Evolutionary conservation across 441 rosid species (phyloP).

Genomic region (Croton laevigatus): DNA sequence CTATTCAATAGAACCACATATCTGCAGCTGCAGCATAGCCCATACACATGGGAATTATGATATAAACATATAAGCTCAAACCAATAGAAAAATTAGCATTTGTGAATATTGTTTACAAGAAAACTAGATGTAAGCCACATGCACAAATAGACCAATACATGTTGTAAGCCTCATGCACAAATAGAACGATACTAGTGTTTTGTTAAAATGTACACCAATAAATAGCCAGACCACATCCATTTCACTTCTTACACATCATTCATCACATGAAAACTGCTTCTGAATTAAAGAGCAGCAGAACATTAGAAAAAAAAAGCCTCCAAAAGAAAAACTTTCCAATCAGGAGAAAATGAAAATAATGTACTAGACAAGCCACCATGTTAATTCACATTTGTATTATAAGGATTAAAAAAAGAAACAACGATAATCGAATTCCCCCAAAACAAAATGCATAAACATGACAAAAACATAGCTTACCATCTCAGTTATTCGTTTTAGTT

Average conservation of each 20-base stretch:
- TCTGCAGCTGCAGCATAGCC: too few species aligned
- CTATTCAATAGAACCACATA: too few species aligned
- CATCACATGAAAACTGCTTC: not conserved
- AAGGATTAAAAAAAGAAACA: not conserved
- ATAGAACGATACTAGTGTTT: not conserved
- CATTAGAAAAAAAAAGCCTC: too few species aligned
- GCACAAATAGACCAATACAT: not conserved
- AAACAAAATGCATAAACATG: conserved; percentile 4
- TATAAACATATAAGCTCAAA: not conserved
- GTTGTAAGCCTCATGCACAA: not conserved
- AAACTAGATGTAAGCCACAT: not conserved
- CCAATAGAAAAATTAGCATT: not conserved
- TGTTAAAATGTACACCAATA: not conserved
- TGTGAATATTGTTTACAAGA: not conserved
- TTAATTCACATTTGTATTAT: not conserved
- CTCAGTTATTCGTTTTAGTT: conserved; percentile 61
- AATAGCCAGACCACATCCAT: not conserved
- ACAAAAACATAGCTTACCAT: conserved; percentile 42
- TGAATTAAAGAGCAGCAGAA: not conserved
- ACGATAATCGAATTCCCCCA: not conserved
- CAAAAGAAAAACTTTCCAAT: not conserved
- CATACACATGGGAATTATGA: not conserved
- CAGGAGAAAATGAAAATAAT: too few species aligned
- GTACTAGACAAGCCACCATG: not conserved
- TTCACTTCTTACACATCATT: not conserved